Base-by-base conservation (phyloP, 2,329 filamentous ascomycete species). In the Ophidiomyces ophidiicola region DNA sequence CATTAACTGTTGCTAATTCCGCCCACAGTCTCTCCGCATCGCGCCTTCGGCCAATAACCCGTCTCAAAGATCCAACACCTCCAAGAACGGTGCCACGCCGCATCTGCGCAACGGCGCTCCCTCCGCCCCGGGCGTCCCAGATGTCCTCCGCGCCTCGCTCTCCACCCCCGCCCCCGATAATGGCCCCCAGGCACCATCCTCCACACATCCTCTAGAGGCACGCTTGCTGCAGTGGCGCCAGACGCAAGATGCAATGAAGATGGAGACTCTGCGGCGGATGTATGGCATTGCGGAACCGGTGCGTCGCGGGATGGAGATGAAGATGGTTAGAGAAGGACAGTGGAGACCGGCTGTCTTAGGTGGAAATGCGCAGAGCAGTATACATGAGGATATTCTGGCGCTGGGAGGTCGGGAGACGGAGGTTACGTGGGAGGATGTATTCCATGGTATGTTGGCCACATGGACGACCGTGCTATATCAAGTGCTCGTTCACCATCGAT, bases 221-320 rank as follows among this genome's bases (percentile, higher is more conserved):
- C 86, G 90, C 46, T 82, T 98, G 43, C 75, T 80, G 55, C 74
- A 78, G 57, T 98, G 90, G 90, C 83, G 88, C 63, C 71, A 79
- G 43, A 94, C 87, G 29, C 88, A 94, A 66, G 81, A 94, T 53
- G 61, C 69, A 23, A 64, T 94, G 58, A 90, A 92, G 65, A 90
- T 94, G 82, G 78, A 87, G 66, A 72, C 78, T 37, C 74, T 96
- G 53, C 78, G 85, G 48, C 82, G 85, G 49, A 79, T 84, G 32
- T 96, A 86, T 61, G 90, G 90, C 48, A 80, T 94, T 53, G 84
- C 82, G 18, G 90, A 96, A 72, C 90, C 90, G 2, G 78, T 96
- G 53, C 78, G 86, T 42, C 77, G 88, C 39, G 83, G 80, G 45
- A 94, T 98, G 90, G 90, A 98, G 70, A 71, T 94, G 60, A 83